Evolutionary conservation across 2,329 filamentous ascomycete species (phyloP), one percentile per base, ranked within the genome.

Genomic region (Aspergillus sp.): DNA sequence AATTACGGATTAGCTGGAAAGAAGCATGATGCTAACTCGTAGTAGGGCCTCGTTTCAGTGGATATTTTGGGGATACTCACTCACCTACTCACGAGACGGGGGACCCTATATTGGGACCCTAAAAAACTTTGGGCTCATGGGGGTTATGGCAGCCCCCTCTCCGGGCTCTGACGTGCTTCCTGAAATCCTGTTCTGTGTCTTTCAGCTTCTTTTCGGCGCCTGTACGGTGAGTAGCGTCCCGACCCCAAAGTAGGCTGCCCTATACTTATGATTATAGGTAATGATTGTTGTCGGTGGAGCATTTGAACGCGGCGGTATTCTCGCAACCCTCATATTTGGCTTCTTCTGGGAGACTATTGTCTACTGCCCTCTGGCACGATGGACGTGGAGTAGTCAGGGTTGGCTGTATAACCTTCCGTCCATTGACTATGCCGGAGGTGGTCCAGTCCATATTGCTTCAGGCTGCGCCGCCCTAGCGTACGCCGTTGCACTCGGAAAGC

Each of bases 351-450:
- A 85, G 15, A 90, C 87, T 41, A 80, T 90, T 61, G 86, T 90
- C 60, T 90, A 90, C 75, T 86, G 88, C 66, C 87, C 87, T 19
- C 84, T 91, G 60, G 88, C 89, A 47, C 90, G 89, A 75, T 90
- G 88, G 84, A 90, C 89, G 46, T 91, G 88, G 89, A 91, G 90
- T 73, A 76, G 80, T 52, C 86, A 85, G 61, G 89, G 89, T 47
- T 91, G 88, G 87, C 81, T 90, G 27, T 87, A 81, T 74, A 82
- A 83, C 19, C 81, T 91, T 43, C 86, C 86, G 48, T 84, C 86
- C 24, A 83, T 90, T 64, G 89, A 91, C 73, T 91, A 90, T 66
- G 88, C 89, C 35, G 89, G 89, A 45, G 88, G 88, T 46, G 89
- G 87, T 12, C 88, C 89, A 39, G 89, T 91, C 19, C 89, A 91